Percentiles rank a stretch among this genome's conserved stretches.
Conservation (phyloP, 805 yeast genomes). For the Lachancea nothofagi region DNA sequence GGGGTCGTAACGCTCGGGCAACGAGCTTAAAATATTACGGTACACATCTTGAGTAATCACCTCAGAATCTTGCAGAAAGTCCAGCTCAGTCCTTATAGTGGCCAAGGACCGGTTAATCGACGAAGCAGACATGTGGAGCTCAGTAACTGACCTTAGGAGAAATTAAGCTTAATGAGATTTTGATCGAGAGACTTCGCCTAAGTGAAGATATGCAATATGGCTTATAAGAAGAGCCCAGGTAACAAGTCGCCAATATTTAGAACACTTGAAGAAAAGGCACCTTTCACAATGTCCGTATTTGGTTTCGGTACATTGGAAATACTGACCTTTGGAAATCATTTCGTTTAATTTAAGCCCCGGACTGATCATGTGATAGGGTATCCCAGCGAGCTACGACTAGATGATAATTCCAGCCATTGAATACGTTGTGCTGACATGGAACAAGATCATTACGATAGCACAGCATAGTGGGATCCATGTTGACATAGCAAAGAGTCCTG, state of each 20-base stretch:
- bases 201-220: not conserved
- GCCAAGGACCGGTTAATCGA: constrained; percentile 73
- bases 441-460: constrained; percentile 63
- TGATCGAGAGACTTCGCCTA: not conserved
- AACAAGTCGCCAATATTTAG: too few relatives aligned
- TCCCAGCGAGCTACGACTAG: constrained; percentile 6
- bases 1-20: constrained; percentile 44
- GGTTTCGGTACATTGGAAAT: not conserved
- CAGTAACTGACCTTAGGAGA: too few relatives aligned
- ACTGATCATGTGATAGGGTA: not conserved
- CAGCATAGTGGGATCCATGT: constrained; percentile 93
- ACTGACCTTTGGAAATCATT: not conserved
- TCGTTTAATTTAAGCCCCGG: too few relatives aligned
- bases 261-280: too few relatives aligned
- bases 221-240: not conserved
- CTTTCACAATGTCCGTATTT: not conserved
- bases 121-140: constrained; percentile 41
- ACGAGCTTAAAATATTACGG: constrained; percentile 41
- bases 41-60: constrained; percentile 58
- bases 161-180: too few relatives aligned
- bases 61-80: constrained; percentile 67
- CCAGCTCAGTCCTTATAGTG: constrained; percentile 71
- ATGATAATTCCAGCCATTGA: constrained; percentile 20
- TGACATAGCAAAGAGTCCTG: constrained; percentile 82
- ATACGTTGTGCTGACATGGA: constrained; percentile 50